Evolutionary conservation across 495 filamentous ascomycete species (phyloP).

Genomic region (Neurospora sp.): DNA sequence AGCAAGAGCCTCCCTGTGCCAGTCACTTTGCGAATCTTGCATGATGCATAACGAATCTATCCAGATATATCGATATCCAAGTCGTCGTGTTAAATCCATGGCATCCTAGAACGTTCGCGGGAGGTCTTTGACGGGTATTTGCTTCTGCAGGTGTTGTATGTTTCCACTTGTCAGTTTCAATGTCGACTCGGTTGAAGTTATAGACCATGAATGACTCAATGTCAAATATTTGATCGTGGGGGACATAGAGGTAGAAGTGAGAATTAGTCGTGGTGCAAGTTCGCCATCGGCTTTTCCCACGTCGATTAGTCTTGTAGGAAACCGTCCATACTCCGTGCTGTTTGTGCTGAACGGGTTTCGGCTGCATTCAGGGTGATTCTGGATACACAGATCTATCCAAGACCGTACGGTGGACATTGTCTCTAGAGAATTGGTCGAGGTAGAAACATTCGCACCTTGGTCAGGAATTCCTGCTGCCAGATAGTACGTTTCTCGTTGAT

Average conservation of each 20-base stretch:
- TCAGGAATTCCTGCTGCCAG: not conserved
- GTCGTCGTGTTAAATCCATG: not conserved
- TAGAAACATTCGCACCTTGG: not conserved
- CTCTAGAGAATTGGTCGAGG: not conserved
- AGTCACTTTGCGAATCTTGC: not conserved
- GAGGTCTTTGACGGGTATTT: not conserved
- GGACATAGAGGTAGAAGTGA: not conserved
- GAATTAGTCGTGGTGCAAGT: not conserved
- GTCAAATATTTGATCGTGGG: not conserved
- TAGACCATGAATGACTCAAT: not conserved
- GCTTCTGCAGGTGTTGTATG: not conserved
- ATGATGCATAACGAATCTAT: not conserved
- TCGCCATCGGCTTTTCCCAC: not conserved
- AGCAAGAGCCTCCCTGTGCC: not conserved
- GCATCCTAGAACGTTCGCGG: not conserved
- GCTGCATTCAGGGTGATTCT: not conserved
- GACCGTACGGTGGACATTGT: not conserved
- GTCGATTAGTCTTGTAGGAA: not conserved
- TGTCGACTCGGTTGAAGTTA: not conserved
- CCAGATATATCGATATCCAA: not conserved
- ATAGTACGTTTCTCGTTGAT: not conserved
- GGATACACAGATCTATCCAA: not conserved
- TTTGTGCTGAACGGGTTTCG: not conserved
- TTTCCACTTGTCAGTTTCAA: not conserved
- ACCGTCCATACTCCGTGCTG: not conserved